phyloP scores from a whole-genome alignment of 495 filamentous ascomycete species.

The Hyphodiscus hymeniophilus region DNA sequence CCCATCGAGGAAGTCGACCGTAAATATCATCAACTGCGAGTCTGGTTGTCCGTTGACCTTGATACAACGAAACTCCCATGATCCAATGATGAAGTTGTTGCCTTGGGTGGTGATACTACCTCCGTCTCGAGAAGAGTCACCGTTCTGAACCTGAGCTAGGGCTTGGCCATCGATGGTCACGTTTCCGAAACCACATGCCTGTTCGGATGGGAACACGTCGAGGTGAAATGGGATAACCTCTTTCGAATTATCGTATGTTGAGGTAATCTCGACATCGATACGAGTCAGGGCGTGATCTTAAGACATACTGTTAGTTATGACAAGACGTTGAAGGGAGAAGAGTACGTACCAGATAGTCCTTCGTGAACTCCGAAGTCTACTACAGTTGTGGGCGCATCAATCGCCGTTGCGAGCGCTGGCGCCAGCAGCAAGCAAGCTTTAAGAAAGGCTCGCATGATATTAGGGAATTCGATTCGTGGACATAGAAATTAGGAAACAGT shows the following conservation, averaged over 20 bases:
- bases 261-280: conserved; percentile 11
- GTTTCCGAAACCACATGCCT: conserved; percentile 29
- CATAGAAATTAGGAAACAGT: neutral
- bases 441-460: conserved; percentile 18
- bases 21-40: conserved; percentile 38
- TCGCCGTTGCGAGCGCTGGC: conserved; percentile 6
- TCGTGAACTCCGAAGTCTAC: neutral
- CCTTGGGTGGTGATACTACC: conserved; percentile 9
- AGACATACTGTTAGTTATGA: neutral
- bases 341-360: neutral
- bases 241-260: conserved; percentile 7
- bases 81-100: conserved; percentile 6
- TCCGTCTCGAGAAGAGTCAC: conserved; percentile 9
- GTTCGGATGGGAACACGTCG: conserved; percentile 19
- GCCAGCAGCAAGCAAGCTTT: conserved; percentile 9
- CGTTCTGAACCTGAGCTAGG: conserved; percentile 26
- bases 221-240: conserved; percentile 23
- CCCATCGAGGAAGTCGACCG: conserved; percentile 31
- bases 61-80: conserved; percentile 21
- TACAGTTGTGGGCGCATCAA: neutral
- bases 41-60: conserved; percentile 31
- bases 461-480: neutral
- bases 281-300: conserved; percentile 13
- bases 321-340: neutral
- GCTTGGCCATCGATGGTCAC: conserved; percentile 30